Evolutionary conservation across 73 alveolate genomes (phyloP).

Genomic region (Paramecium octaurelia): DNA sequence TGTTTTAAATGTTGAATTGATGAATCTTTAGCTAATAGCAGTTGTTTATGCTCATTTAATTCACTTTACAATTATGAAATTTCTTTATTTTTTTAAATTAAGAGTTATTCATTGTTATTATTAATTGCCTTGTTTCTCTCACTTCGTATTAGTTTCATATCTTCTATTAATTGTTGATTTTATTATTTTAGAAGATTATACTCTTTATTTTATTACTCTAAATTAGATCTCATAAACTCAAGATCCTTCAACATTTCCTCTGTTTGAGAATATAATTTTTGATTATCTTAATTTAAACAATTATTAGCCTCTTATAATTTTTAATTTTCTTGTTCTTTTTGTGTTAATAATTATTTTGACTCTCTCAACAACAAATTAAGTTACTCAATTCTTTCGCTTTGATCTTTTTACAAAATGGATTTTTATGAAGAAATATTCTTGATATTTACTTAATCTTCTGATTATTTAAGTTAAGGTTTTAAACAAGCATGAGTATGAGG

Average conservation of each 20-base stretch:
- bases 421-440: background rate
- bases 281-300: background rate
- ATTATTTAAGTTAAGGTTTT: background rate
- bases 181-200: background rate
- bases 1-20: background rate
- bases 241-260: conserved; percentile 39
- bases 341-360: background rate
- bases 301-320: background rate
- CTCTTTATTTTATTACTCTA: background rate
- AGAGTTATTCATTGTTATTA: background rate
- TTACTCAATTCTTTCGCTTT: background rate
- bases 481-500: conserved; percentile 15
- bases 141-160: background rate
- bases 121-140: background rate
- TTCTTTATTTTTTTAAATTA: conserved; percentile 15
- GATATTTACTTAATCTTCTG: background rate
- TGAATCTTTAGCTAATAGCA: background rate
- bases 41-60: background rate
- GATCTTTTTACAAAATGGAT: background rate
- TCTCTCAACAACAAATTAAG: background rate
- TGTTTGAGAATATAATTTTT: conserved; percentile 12
- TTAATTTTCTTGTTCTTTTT: background rate
- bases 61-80: background rate
- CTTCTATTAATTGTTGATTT: background rate
- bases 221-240: background rate